Base-by-base conservation (phyloP, 1,139 yeast genomes). In the Suhomyces panamericanus region DNA sequence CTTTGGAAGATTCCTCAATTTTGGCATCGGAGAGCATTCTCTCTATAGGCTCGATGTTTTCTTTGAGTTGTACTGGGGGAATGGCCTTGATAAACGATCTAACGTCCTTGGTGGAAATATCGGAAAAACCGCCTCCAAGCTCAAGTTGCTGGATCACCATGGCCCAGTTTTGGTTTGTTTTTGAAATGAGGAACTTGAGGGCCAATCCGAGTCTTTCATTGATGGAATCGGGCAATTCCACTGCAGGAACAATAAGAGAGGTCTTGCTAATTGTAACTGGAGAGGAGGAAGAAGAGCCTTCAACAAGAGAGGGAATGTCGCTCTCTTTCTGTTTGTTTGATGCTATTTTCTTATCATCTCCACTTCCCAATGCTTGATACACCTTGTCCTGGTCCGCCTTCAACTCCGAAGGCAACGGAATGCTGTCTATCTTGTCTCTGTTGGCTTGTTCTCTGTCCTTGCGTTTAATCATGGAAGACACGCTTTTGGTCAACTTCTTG, bases 161-260 rank as follows among this genome's bases (percentile, higher is more conserved):
- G 14, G 67, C 63, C 90, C 91, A 85, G 55, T 82, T 70, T 47
- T 77, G 80, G 36, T 68, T 61, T 4, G 67, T 63, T 35, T 70
- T 69, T 32, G 75, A 68, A 2, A 78, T 70, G 36, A 82, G 67
- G 50, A 66, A 69, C 22, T 72, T 69, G 2, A 80, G 63, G 0
- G 82, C 64, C 32, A 77, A 70, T 0, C 81, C 81, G 4, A 85
- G 62, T 36, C 71, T 66, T 1, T 69, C 65, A 14, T 66, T 54
- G 6, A 85, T 64, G 0, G 67, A 49, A 0, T 52, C 51, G 0
- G 89, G 87, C 1, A 84, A 51, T 2, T 53, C 45, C 4, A 53
- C 50, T 2, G 57, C 46, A 0, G 64, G 58, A 39, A 52, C 46
- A 22, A 50, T 42, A 32, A 53, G n/a, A 53, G 56, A 44, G 14